Base-by-base conservation (phyloP, 2,329 filamentous ascomycete genomes). In the Emmonsiellopsis sp. region DNA sequence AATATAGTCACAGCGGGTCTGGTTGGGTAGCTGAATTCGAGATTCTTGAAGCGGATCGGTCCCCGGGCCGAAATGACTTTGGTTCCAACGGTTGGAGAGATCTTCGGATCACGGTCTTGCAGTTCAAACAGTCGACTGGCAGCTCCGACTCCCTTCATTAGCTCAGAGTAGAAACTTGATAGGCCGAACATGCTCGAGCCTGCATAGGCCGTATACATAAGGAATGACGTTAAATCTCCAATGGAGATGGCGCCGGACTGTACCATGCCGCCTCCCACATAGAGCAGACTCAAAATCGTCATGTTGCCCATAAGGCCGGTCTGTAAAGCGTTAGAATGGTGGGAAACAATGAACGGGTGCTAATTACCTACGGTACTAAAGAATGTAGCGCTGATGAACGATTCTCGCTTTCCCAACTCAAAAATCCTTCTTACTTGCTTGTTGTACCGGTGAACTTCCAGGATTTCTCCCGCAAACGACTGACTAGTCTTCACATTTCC, bases 121-220 rank as follows among this genome's bases (percentile, higher is more conserved):
- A 98, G 80, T 67, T 98, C 93, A 65, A 98, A 98, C 1, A 98
- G 78, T 56, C 93, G 86, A 64, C 87, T 95, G n/a, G 93, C 93
- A 42, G 93, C 93, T 63, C 94, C 93, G 3, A 95, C 92, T 42
- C 94, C 94, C 71, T 98, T 98, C 93, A 98, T 98, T 57, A 98
- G 79, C 68, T 98, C 93, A 0, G 91, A 95, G 71, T 96, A 98
- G 73, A 98, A 98, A 54, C 88, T 89, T 3, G 90, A 95, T 1
- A 98, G 77, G 3, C 93, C 93, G 62, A 97, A 95, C 58, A 98
- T 81, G 70, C 89, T 95, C 48, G 88, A 93, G 15, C 83, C 83
- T 51, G 83, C 83, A 62, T 85, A 97, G 3, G 89, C 92, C 2
- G 91, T 95, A 70, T 97, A 98, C 92, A 98, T 97, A 74, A 98